A percentile compares a stretch with the other conserved stretches of the same genome.
These are phyloP conservation scores for Podila horticola DNA, from an alignment of 192 early-diverging fungal genomes.

Conservation along the genomic window DNA sequence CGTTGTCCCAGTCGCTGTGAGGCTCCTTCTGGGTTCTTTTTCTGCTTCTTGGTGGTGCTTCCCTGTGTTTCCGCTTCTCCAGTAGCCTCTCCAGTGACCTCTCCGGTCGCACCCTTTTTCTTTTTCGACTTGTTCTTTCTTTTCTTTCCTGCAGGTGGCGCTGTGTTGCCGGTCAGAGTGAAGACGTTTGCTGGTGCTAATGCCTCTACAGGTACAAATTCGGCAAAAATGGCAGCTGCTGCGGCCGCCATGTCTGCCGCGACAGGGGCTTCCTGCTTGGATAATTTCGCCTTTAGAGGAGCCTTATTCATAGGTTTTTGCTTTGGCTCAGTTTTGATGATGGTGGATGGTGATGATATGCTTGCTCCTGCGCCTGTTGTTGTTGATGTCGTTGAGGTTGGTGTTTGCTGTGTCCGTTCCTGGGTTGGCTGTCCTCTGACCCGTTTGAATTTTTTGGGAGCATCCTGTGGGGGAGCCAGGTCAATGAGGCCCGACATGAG, in stretches of 20 bases:
- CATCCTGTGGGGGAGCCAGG: background rate
- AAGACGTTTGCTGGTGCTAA: background rate
- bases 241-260: slow-evolving; percentile 17
- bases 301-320: background rate
- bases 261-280: background rate
- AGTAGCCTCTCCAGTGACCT: background rate
- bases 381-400: slow-evolving; percentile 1
- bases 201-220: background rate
- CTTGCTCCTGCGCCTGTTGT: background rate
- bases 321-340: background rate
- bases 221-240: slow-evolving; percentile 7
- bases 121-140: background rate
- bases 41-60: slow-evolving; percentile 3
- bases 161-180: background rate
- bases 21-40: background rate
- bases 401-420: background rate
- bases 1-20: background rate
- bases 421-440: slow-evolving; percentile 1
- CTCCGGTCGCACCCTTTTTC: background rate
- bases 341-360: background rate
- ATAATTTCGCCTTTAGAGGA: background rate
- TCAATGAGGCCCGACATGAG: slow-evolving; percentile 25
- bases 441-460: slow-evolving; percentile 31
- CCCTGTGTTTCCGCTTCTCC: background rate
- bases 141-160: background rate